Evolutionary conservation across 164 flowering plant species (phyloP).

Genomic region (Aristolochia californica): DNA sequence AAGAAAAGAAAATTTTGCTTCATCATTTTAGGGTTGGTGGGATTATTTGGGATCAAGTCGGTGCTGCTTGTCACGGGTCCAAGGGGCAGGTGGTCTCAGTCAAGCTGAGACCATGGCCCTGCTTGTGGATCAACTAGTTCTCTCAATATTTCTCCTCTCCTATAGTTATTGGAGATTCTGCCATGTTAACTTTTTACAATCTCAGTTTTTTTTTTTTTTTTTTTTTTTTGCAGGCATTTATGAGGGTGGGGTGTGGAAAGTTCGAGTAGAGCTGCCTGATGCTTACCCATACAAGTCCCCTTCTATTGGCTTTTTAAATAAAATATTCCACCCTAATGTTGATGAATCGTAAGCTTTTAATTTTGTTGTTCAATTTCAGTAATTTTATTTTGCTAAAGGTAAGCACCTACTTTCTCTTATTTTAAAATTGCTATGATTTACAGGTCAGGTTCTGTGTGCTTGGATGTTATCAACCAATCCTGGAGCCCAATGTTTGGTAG

Average conservation of each 20-base stretch:
- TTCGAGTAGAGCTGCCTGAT: slow-evolving; percentile 90
- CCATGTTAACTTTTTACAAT: too few species aligned
- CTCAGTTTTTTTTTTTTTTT: not conserved
- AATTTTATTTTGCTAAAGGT: not conserved
- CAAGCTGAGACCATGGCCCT: too few species aligned
- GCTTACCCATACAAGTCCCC: slow-evolving; percentile 97
- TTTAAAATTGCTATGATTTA: slow-evolving; percentile 7
- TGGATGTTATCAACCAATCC: slow-evolving; percentile 94
- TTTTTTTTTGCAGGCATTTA: slow-evolving; percentile 56
- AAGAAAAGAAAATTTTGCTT: too few species aligned
- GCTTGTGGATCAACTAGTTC: too few species aligned
- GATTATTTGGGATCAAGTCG: too few species aligned
- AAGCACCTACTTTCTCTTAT: not conserved
- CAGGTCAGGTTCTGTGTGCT: slow-evolving; percentile 98
- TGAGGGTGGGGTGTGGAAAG: slow-evolving; percentile 96
- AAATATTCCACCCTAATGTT: slow-evolving; percentile 92
- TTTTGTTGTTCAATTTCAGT: not conserved
- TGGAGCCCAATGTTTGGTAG: slow-evolving; percentile 99
- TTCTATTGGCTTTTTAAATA: slow-evolving; percentile 86
- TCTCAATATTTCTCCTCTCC: too few species aligned
- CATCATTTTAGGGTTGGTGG: too few species aligned
- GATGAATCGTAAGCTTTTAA: slow-evolving; percentile 56
- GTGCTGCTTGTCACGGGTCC: too few species aligned
- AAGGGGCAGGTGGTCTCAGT: too few species aligned
- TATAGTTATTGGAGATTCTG: too few species aligned